Base-by-base conservation (phyloP, 78 protist genomes). In the Dictyostelium firmibasis region DNA sequence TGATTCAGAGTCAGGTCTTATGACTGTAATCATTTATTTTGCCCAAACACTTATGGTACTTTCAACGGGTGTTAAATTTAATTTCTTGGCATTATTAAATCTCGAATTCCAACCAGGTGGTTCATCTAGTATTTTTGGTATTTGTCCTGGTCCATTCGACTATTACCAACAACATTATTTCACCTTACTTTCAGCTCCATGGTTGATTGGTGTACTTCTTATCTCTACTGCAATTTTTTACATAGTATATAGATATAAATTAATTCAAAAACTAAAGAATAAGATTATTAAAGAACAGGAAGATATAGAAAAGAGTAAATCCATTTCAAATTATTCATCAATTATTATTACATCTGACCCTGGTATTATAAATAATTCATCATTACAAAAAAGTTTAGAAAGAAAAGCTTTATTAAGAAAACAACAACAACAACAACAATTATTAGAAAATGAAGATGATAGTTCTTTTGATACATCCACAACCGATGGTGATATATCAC, bases 121-220 rank as follows among this genome's bases (percentile, higher is more conserved):
- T 23, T 29, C 38, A 29, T 60, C 87, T 20, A 29, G 83, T 14
- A 33, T 89, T 77, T 50, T 78, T 70, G 69, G 75, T 36, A 11
- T 81, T 41, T 89, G 94, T 70, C 86, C 87, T 11, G 94, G 94
- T 62, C 94, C 94, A 78, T 81, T 81, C 31, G 81, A 78, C 14
- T 89, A 35, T 70, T 89, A 89, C n/a, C 35, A 81, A 18, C 35
- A 78, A 47, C 94, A 89, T 27, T 89, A 89, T 35, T 33, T 81
- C 38, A 81, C 87, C 2, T 44, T 87, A 20, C 74, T 78, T 20
- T 74, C 69, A 4, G 38, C 70, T 14, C 92, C 92, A 25, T 23
- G 31, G 27, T n/a, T 86, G 9, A 23, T 75, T 23, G 29, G 20
- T 1, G 69, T 86, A 3, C 25, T 86, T 2, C 16, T 72, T 20